These are phyloP conservation scores for Ascocoryne sarcoides DNA, from an alignment of 2,329 filamentous ascomycete genomes.

Conservation along the genomic window DNA sequence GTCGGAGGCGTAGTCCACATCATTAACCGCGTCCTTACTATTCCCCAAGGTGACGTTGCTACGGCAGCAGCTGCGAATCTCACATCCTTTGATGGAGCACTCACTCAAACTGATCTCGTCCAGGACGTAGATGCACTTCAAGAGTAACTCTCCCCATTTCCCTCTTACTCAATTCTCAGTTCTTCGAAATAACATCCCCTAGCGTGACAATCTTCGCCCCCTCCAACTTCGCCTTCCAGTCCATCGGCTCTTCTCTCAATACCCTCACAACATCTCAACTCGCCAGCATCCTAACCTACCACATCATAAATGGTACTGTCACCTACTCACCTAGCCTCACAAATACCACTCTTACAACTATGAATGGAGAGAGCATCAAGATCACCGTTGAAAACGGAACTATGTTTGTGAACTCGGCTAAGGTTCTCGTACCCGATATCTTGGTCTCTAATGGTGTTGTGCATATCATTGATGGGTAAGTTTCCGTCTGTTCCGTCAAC, in stretches of 20 bases:
- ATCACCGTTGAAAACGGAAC: conserved; percentile 28
- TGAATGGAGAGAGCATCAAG: conserved; percentile 22
- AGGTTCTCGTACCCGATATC: conserved; percentile 29
- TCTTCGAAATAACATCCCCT: no score
- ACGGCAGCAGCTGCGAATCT: background rate
- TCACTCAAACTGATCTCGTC: background rate
- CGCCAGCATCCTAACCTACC: conserved; percentile 25
- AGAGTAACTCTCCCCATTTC: no score
- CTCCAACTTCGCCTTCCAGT: background rate
- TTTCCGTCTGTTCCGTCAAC: conserved; percentile 3
- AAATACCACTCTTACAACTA: conserved; percentile 21
- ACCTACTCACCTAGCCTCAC: conserved; percentile 24
- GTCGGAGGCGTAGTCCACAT: background rate
- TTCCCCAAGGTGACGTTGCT: background rate
- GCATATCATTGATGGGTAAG: conserved; percentile 36
- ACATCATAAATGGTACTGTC: conserved; percentile 26
- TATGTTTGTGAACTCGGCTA: conserved; percentile 32
- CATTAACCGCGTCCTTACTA: background rate
- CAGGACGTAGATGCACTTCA: background rate
- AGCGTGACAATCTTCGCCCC: background rate
- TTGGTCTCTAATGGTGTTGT: conserved; percentile 30
- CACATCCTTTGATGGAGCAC: background rate
- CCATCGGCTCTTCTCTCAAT: background rate
- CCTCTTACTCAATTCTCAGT: no score
- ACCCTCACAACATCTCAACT: conserved; percentile 10